These are phyloP conservation scores for Pseudopithomyces maydicus DNA, from an alignment of 2,329 filamentous ascomycete species.

Conservation along the genomic window DNA sequence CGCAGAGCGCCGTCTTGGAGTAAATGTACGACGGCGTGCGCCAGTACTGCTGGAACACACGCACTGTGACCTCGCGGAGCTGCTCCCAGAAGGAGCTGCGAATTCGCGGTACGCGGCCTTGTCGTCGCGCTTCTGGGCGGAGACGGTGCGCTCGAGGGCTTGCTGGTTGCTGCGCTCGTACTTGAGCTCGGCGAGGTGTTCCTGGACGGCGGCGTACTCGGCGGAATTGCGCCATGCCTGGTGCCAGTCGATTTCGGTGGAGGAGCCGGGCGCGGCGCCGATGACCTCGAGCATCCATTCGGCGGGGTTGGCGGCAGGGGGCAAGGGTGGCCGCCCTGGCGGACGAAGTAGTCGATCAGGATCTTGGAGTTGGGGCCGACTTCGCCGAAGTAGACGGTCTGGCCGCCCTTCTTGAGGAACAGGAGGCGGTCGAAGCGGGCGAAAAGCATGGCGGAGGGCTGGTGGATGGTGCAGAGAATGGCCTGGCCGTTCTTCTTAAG, in stretches of 20 bases:
- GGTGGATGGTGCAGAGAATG: conserved; percentile 96
- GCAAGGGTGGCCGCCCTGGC: conserved; percentile 69
- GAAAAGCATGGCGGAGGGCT: conserved; percentile 94
- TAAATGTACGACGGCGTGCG: conserved; percentile 88
- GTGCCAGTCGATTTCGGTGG: conserved; percentile 58
- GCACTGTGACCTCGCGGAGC: conserved; percentile 68
- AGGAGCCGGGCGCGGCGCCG: conserved; percentile 56
- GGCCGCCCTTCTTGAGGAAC: conserved; percentile 76
- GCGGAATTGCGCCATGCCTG: conserved; percentile 54
- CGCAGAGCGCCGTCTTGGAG: conserved; percentile 74
- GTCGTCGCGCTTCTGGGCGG: conserved; percentile 49
- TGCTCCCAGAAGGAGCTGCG: conserved; percentile 74
- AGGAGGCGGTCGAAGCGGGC: conserved; percentile 85
- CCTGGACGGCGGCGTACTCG: conserved; percentile 52
- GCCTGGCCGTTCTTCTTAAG: conserved; percentile 61
- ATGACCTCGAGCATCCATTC: conserved; percentile 75
- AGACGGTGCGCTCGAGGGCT: conserved; percentile 44
- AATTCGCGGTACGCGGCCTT: conserved; percentile 74
- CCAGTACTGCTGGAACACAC: conserved; percentile 92
- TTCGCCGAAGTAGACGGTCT: conserved; percentile 81
- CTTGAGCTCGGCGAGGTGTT: conserved; percentile 54
- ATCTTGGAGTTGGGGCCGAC: conserved; percentile 73
- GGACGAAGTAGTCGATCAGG: conserved; percentile 77
- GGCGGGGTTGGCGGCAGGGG: conserved; percentile 75
- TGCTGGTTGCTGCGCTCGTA: conserved; percentile 41